Percentiles rank a stretch among this genome's conserved stretches.
Conservation (phyloP, 1,139 yeast species). For the Saccharomyces hybrid region DNA sequence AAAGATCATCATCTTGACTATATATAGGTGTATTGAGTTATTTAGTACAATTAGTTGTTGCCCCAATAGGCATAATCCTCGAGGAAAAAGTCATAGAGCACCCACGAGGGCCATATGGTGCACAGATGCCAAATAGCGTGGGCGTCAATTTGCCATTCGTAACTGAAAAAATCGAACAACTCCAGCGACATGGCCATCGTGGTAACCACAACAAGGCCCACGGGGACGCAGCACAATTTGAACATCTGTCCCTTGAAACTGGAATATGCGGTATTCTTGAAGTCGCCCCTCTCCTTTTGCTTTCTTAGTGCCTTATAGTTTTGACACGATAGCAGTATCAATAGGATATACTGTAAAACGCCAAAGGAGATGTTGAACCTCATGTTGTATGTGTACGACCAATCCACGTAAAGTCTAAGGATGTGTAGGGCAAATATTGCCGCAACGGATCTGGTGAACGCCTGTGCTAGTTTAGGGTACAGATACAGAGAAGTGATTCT, state of each 20-base stretch:
- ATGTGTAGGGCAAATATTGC: constrained; percentile 53
- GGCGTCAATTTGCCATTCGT: constrained; percentile 68
- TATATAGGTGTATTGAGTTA: not conserved
- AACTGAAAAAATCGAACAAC: constrained; percentile 80
- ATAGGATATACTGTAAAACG: constrained; percentile 52
- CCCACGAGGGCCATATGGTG: constrained; percentile 54
- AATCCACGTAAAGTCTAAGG: constrained; percentile 56
- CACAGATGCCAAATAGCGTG: constrained; percentile 89
- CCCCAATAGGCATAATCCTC: constrained; percentile 24
- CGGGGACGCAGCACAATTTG: constrained; percentile 42
- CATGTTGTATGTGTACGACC: constrained; percentile 95
- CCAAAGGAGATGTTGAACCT: constrained; percentile 79
- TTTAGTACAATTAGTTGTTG: constrained; percentile 2
- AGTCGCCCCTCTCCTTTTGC: constrained; percentile 11
- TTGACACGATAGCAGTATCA: constrained; percentile 29
- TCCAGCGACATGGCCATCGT: constrained; percentile 77
- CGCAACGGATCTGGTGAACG: constrained; percentile 40
- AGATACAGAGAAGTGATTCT: constrained; percentile 38
- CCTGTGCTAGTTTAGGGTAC: constrained; percentile 27
- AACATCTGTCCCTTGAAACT: constrained; percentile 27
- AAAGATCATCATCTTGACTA: not conserved
- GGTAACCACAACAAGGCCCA: constrained; percentile 45
- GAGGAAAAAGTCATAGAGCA: constrained; percentile 33
- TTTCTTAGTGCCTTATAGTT: constrained; percentile 23
- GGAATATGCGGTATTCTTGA: constrained; percentile 6